A percentile compares a stretch with the other conserved stretches of the same genome.
These are phyloP conservation scores for Ustilago curta DNA, from an alignment of 1,284 basidiomycete species.

Conservation along the genomic window DNA sequence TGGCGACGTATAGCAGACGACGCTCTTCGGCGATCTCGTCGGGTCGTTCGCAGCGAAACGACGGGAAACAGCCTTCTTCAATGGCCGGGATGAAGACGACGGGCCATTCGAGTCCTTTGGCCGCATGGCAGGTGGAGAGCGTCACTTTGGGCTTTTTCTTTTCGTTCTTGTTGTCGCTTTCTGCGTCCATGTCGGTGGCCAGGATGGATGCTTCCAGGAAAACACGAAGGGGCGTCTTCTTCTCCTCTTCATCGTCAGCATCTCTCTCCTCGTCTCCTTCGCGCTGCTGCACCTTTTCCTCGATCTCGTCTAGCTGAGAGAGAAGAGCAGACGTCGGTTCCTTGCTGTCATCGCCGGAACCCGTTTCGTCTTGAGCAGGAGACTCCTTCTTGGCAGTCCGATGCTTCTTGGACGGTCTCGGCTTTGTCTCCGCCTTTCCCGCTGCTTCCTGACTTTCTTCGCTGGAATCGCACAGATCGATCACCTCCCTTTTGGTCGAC, in stretches of 20 bases:
- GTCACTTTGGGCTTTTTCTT: slow-evolving; percentile 78
- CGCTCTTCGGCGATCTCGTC: slow-evolving; percentile 85
- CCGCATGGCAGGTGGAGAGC: slow-evolving; percentile 87
- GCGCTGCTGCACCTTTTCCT: slow-evolving; percentile 2
- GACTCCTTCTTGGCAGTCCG: slow-evolving; percentile 17
- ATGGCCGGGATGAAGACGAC: slow-evolving; percentile 78
- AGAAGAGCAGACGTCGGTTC: slow-evolving; percentile 11
- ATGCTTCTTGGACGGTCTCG: slow-evolving; percentile 17
- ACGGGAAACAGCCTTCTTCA: slow-evolving; percentile 83
- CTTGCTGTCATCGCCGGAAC: neutral
- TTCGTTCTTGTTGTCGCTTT: slow-evolving; percentile 70
- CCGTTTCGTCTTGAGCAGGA: neutral
- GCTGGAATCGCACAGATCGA: slow-evolving; percentile 31
- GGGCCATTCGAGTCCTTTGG: slow-evolving; percentile 93
- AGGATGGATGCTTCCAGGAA: slow-evolving; percentile 88
- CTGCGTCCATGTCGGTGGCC: slow-evolving; percentile 79
- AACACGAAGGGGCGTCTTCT: slow-evolving; percentile 75
- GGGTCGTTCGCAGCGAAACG: slow-evolving; percentile 74
- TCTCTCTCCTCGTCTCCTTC: slow-evolving; percentile 27
- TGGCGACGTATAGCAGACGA: slow-evolving; percentile 87
- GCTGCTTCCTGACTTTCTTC: slow-evolving; percentile 23
- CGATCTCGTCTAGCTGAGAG: slow-evolving; percentile 23
- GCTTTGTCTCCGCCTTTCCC: neutral
- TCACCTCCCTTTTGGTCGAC: slow-evolving; percentile 30
- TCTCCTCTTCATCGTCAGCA: slow-evolving; percentile 43